These are phyloP conservation scores for Amylocystis lapponica DNA, from an alignment of 768 basidiomycete species.

Conservation along the genomic window DNA sequence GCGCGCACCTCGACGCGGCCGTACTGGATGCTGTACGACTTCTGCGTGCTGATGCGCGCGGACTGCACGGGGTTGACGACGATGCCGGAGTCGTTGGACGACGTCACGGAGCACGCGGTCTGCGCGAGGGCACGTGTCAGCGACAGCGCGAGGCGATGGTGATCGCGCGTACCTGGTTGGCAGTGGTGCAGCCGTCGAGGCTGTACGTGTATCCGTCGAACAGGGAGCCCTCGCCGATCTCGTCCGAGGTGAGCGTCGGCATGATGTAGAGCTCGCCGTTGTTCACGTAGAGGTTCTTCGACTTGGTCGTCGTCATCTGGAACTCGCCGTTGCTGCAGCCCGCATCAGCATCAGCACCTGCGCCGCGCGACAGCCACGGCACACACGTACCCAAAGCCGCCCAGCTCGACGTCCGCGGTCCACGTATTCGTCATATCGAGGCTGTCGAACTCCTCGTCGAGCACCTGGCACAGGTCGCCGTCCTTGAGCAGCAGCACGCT, in stretches of 20 bases:
- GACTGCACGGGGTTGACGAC: constrained; percentile 50
- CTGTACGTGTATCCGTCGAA: constrained; percentile 22
- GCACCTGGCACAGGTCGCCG: constrained; percentile 36
- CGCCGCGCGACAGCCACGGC: constrained; percentile 1
- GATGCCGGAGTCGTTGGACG: constrained; percentile 26
- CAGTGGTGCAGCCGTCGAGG: constrained; percentile 11
- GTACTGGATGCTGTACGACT: constrained; percentile 42
- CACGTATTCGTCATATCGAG: constrained; percentile 40
- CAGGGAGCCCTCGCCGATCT: constrained; percentile 33
- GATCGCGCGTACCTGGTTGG: constrained; percentile 13
- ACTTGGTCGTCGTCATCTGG: constrained; percentile 43
- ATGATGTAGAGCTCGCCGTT: constrained; percentile 53
- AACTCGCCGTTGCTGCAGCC: constrained; percentile 41
- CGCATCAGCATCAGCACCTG: background rate
- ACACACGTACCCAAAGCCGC: constrained; percentile 41
- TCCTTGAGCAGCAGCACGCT: constrained; percentile 31
- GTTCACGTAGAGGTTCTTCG: constrained; percentile 37
- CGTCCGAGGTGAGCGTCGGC: constrained; percentile 51
- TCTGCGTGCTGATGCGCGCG: constrained; percentile 48
- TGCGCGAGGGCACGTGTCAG: constrained; percentile 18
- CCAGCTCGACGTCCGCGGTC: constrained; percentile 45
- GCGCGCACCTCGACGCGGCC: constrained; percentile 51
- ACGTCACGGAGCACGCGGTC: constrained; percentile 41
- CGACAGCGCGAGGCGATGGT: too few relatives aligned
- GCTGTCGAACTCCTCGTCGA: constrained; percentile 45